A percentile compares a stretch with the other conserved stretches of the same genome.
phyloP scores from a whole-genome alignment of 2,329 filamentous ascomycete genomes.

The Dissoconium aciculare region DNA sequence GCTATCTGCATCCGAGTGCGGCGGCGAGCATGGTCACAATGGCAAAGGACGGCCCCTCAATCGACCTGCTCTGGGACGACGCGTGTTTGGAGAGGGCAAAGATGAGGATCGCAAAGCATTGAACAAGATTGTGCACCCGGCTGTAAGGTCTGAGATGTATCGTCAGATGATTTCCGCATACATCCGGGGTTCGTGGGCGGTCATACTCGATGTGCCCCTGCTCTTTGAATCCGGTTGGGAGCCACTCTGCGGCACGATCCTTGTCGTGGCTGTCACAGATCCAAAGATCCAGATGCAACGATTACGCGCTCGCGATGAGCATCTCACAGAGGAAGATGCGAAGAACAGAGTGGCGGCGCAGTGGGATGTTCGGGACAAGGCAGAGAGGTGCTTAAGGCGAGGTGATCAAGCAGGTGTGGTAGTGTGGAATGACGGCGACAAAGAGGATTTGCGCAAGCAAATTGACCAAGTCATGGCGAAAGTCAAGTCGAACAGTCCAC shows the following conservation, averaged over 20 bases:
- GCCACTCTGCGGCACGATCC: slow-evolving; percentile 64
- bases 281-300: slow-evolving; percentile 69
- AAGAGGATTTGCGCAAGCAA: slow-evolving; percentile 52
- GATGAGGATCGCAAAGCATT: slow-evolving; percentile 62
- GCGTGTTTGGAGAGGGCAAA: slow-evolving; percentile 70
- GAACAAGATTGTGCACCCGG: slow-evolving; percentile 85
- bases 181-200: slow-evolving; percentile 64
- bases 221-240: slow-evolving; percentile 84
- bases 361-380: slow-evolving; percentile 73
- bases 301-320: slow-evolving; percentile 57
- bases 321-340: slow-evolving; percentile 73
- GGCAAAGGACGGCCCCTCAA: slow-evolving; percentile 65
- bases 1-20: slow-evolving; percentile 38
- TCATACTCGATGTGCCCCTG: slow-evolving; percentile 81
- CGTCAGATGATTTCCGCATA: slow-evolving; percentile 58
- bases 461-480: slow-evolving; percentile 50
- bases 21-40: slow-evolving; percentile 36
- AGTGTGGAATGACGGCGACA: slow-evolving; percentile 77
- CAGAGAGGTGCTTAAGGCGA: slow-evolving; percentile 53
- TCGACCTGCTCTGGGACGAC: slow-evolving; percentile 64
- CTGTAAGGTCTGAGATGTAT: slow-evolving; percentile 72
- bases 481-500: slow-evolving; percentile 49
- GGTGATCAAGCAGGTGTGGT: slow-evolving; percentile 54
- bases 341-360: slow-evolving; percentile 76
- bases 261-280: slow-evolving; percentile 76